Evolutionary conservation across 177 flowering plant species (phyloP), one percentile per base, ranked within the genome.

Genomic region (Vitis hybrid): DNA sequence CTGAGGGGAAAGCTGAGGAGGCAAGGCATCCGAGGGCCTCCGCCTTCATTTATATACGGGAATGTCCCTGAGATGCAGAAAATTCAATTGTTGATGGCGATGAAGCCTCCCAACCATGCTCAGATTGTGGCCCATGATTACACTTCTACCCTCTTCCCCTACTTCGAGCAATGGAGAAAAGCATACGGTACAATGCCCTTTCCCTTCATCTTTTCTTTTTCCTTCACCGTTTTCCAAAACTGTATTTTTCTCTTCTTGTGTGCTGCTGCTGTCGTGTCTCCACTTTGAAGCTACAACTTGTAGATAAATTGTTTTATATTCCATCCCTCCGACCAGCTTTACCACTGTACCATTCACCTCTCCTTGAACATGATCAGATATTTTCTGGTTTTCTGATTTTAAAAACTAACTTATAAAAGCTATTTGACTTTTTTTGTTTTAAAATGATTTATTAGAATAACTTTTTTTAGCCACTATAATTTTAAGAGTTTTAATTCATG

Each of bases 21-120:
- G 63, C 90, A 86, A 76, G 94, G 91, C 5, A 81, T 89, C 32
- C 77, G 18, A 63, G 94, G 94, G 12, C 94, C 94, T 14, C 65
- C 82, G 3, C 87, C 90, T 66, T 82, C 88, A 10, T 56, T 85
- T 56, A 32, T 84, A 1, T 68, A 72, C 59, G 94, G 91, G 9
- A 89, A 88, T 67, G 75, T 75, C 7, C 51, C 81, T 6, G 91
- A 88, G 82, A 86, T 89, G 89, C 82, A 82, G 75, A 81, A 64
- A 71, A 82, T 83, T 26, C 88, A 84, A 45, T 23, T 55, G 9
- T 55, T 69, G 45, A 56, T 75, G 0, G 13, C 3, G 2, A 70
- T 56, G 54, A 8, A 64, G 5, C 13, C 69, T 12, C 45, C 58
- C 11, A 6, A n/a, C 23, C 52, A 21, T 52, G 68, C 18, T 50